Conservation (phyloP, 768 basidiomycete species). For the Hortiboletus flavorubellus region DNA sequence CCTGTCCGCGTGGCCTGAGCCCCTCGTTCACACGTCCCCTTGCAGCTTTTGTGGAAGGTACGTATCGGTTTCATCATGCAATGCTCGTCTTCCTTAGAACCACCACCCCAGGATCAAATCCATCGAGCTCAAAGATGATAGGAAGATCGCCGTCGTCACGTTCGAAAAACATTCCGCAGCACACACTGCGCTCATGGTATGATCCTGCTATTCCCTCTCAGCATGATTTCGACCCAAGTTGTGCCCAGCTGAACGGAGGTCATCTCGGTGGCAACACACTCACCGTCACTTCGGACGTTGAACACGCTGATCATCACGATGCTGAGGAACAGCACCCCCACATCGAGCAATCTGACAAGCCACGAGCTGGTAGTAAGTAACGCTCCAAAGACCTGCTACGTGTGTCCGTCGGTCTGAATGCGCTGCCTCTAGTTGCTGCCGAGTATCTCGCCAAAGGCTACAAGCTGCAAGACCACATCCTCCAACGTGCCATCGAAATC, state of each 20-base stretch:
- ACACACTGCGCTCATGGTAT: slow-evolving; percentile 81
- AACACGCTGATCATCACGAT: slow-evolving; percentile 54
- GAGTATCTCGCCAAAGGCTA: slow-evolving; percentile 95
- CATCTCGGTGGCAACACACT: slow-evolving; percentile 70
- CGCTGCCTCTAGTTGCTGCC: slow-evolving; percentile 61
- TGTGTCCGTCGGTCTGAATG: neutral
- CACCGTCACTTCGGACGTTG: slow-evolving; percentile 64
- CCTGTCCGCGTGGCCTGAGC: neutral
- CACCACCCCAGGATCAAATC: slow-evolving; percentile 51
- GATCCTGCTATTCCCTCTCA: neutral
- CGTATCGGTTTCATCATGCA: slow-evolving; percentile 17
- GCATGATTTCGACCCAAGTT: neutral
- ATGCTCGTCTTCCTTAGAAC: neutral
- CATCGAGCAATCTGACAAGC: slow-evolving; percentile 88
- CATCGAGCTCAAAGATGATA: slow-evolving; percentile 54
- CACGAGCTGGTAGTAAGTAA: slow-evolving; percentile 72
- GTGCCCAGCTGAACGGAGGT: slow-evolving; percentile 63
- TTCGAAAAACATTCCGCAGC: slow-evolving; percentile 86
- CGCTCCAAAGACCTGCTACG: neutral
- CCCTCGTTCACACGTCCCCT: slow-evolving; percentile 1
- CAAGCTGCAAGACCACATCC: slow-evolving; percentile 68
- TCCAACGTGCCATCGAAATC: slow-evolving; percentile 79
- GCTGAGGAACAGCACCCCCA: slow-evolving; percentile 34
- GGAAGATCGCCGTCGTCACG: slow-evolving; percentile 59
- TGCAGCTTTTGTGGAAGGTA: slow-evolving; percentile 85